Evolutionary conservation across 2,329 filamentous ascomycete genomes (phyloP), one percentile per base, ranked within the genome.

Genomic region (Domatiomyces catenatus): DNA sequence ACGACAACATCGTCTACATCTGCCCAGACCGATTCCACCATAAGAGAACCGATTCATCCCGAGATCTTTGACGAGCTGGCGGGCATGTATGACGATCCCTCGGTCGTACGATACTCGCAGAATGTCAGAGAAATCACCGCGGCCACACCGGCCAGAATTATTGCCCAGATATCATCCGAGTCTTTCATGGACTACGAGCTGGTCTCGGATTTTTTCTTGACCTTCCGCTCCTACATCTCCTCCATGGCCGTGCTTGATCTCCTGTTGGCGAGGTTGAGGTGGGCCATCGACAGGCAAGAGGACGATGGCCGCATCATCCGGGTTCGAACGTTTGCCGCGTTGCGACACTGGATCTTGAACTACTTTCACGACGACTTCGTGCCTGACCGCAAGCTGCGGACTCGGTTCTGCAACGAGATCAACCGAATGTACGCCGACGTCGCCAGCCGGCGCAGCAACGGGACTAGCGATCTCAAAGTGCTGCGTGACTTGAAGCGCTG

Each of bases 331-430:
- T 98, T 96, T 69, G 92, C 95, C 22, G 92, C 92, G 6, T 75
- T 96, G 44, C 81, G 92, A 51, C 92, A 98, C 66, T 98, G 92
- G 92, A 89, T 96, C 51, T 69, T 98, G 55, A 98, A 98, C 65
- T 98, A 98, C 66, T 98, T 96, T 59, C 76, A 86, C 50, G 92
- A 98, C 63, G 92, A 98, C 63, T 98, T 94, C 64, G 79, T 93
- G 42, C 68, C 83, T 20, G 80, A 89, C 62, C 81, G 83, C 62
- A 71, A 77, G 44, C 72, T 96, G 28, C 81, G 90, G 7, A 71
- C 77, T 4, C 77, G 79, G 15, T 95, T 95, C 63, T 95, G 90
- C 67, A 73, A 80, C 28, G 73, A 88, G 7, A 74, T 95, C 52
- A 95, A 96, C 64, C 63, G 64, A 20, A 63, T 83, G 50, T 75